Conservation (phyloP, 495 filamentous ascomycete genomes). For the Penicillium coprophilum region DNA sequence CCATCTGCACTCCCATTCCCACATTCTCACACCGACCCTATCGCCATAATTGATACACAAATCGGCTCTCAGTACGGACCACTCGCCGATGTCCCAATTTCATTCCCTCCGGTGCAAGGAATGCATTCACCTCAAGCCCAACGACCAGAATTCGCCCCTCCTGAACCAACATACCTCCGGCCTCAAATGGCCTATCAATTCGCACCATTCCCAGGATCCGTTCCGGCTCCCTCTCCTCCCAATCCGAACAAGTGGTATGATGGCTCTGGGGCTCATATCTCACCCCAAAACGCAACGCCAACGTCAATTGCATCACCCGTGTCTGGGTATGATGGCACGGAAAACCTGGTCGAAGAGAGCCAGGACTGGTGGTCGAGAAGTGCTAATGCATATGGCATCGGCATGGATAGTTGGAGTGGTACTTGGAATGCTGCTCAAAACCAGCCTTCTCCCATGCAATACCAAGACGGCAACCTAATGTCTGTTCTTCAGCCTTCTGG, state of each 20-base stretch:
- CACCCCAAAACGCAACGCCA: slow-evolving; percentile 23
- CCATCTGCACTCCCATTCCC: slow-evolving; percentile 17
- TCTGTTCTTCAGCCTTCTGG: slow-evolving; percentile 16
- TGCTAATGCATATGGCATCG: slow-evolving; percentile 42
- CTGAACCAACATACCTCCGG: slow-evolving; percentile 41
- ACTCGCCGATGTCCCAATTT: slow-evolving; percentile 15
- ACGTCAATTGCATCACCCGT: slow-evolving; percentile 34
- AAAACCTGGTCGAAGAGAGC: slow-evolving; percentile 52
- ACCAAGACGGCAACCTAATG: slow-evolving; percentile 14
- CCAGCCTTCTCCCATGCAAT: slow-evolving; percentile 11
- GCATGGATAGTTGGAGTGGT: slow-evolving; percentile 50
- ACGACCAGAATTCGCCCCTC: slow-evolving; percentile 24
- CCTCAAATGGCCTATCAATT: slow-evolving; percentile 28
- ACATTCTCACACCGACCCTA: slow-evolving; percentile 16
- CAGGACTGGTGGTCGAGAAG: slow-evolving; percentile 62
- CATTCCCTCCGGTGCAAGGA: slow-evolving; percentile 26
- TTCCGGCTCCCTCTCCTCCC: slow-evolving; percentile 14
- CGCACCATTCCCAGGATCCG: slow-evolving; percentile 16
- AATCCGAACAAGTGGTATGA: slow-evolving; percentile 33
- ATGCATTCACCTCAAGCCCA: slow-evolving; percentile 25
- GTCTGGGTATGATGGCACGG: slow-evolving; percentile 45
- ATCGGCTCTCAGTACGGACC: slow-evolving; percentile 22
- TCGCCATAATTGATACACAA: slow-evolving; percentile 9
- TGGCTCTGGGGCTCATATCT: slow-evolving; percentile 18
- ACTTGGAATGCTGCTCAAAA: slow-evolving; percentile 16